Percentiles rank a stretch among this genome's conserved stretches.
These are phyloP conservation scores for Protea cynaroides DNA, from an alignment of 164 flowering plant species.

Conservation along the genomic window DNA sequence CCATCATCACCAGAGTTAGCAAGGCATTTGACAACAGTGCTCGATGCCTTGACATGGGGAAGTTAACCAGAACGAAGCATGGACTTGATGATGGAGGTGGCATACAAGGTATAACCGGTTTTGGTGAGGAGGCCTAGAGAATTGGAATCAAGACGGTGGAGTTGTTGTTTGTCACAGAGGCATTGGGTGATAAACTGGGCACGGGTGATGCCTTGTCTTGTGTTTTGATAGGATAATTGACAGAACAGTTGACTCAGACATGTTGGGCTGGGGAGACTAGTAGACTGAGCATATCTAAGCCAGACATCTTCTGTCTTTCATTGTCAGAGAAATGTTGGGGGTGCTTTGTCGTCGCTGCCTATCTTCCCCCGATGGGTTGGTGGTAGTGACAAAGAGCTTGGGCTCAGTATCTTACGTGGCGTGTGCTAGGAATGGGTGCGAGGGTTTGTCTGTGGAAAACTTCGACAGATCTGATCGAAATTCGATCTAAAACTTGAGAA, in stretches of 20 bases:
- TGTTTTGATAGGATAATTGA: constrained; percentile 77
- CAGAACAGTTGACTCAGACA: constrained; percentile 86
- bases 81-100: constrained; percentile 69
- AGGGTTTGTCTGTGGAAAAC: no score
- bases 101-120: constrained; percentile 61
- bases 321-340: constrained; percentile 62
- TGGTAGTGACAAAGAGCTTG: constrained; percentile 18
- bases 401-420: constrained; percentile 21
- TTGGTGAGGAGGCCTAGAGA: constrained; percentile 92
- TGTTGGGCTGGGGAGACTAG: constrained; percentile 67
- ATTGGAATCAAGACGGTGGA: constrained; percentile 91
- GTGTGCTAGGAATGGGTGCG: constrained; percentile 16
- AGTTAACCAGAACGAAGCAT: constrained; percentile 85
- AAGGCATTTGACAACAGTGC: constrained; percentile 86
- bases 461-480: no score
- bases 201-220: constrained; percentile 39
- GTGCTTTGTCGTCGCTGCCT: constrained; percentile 12
- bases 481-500: no score
- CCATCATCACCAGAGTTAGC: constrained; percentile 67
- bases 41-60: constrained; percentile 97
- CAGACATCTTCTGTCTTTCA: constrained; percentile 79
- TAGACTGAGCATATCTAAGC: constrained; percentile 39
- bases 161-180: constrained; percentile 71
- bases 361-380: constrained; percentile 19
- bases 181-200: constrained; percentile 82